phyloP scores from a whole-genome alignment of 2,329 filamentous ascomycete species.

The Xylariaceae sp. region DNA sequence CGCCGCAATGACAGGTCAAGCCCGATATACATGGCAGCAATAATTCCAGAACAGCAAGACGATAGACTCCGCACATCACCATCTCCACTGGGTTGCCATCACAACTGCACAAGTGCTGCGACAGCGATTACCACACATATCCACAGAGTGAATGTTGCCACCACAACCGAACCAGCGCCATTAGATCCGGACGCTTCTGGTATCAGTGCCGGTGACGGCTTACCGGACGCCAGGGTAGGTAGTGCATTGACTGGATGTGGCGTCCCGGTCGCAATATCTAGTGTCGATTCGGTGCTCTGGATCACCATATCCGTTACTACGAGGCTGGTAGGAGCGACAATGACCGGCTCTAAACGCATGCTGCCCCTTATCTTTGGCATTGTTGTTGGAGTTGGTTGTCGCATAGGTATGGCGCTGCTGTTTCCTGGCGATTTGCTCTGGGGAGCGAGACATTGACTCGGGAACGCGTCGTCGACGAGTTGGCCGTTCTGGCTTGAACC shows the following conservation, averaged over 20 bases:
- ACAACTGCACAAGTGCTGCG: constrained; percentile 4
- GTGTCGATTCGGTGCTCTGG: constrained; percentile 4
- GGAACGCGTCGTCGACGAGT: constrained; percentile 39
- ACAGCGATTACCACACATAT: constrained; percentile 1
- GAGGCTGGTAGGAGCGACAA: constrained; percentile 10
- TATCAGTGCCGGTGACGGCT: not conserved
- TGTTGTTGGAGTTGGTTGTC: not conserved
- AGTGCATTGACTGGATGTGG: constrained; percentile 7
- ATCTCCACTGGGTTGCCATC: too few species aligned
- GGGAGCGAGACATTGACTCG: constrained; percentile 41
- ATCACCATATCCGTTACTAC: constrained; percentile 5
- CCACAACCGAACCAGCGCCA: constrained; percentile 5
- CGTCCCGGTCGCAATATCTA: constrained; percentile 10
- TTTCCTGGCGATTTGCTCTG: constrained; percentile 28
- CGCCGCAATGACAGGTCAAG: too few species aligned
- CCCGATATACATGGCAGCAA: too few species aligned
- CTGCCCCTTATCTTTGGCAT: not conserved
- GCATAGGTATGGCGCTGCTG: constrained; percentile 11
- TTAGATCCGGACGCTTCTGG: not conserved
- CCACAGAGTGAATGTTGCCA: constrained; percentile 4
- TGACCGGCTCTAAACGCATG: not conserved
- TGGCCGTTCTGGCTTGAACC: constrained; percentile 34
- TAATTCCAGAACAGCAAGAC: too few species aligned
- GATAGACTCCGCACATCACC: too few species aligned
- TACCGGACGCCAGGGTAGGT: not conserved